Evolutionary conservation across 2,329 filamentous ascomycete species (phyloP), one percentile per base, ranked within the genome.

Genomic region (Chalaropsis thielavioides): DNA sequence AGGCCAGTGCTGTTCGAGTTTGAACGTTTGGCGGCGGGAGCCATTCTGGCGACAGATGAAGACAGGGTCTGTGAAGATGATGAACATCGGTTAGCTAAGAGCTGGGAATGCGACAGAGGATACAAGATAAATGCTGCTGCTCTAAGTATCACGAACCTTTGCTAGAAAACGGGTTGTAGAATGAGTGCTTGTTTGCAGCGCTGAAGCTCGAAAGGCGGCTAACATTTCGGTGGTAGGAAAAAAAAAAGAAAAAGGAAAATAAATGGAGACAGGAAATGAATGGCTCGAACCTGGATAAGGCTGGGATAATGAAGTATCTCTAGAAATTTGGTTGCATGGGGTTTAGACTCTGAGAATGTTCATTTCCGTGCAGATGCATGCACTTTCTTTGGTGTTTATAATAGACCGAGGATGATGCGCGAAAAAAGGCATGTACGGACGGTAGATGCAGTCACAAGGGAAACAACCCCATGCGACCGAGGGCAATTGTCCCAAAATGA

Each of bases 11-110:
- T 54, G 15, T 11, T 58, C 15, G 66, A 67, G 49, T 54, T 64
- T 59, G 62, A 43, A 51, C 58, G 69, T 72, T 61, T 73, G 68
- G 60, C 46, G 24, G 63, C 63, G 11, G 66, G 66, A 11, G 66
- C 60, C 66, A 67, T 67, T 49, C 58, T 64, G 27, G 61, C 44
- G 8, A 62, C 35, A 60, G 60, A 49, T 22, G 58, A 24, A 8
- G 66, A 54, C 43, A 62, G 40, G 24, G 64, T 61, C 64, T 54
- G 22, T 24, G 27, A 17, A 43, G 10, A 31, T 11, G 24, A 44
- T 19, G 11, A 51, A 27, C 19, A 15, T 11, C 7, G 8, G 43
- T 63, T 62, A 64, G 59, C 35, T 31, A 40, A 11, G n/a, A 56
- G 19, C 44, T 41, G 8, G n/a, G 19, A 38, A 41, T 40, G 10